A percentile compares a stretch with the other conserved stretches of the same genome.
phyloP scores from a whole-genome alignment of 345 rosid genomes.

The Cardiospermum halicacabum region DNA sequence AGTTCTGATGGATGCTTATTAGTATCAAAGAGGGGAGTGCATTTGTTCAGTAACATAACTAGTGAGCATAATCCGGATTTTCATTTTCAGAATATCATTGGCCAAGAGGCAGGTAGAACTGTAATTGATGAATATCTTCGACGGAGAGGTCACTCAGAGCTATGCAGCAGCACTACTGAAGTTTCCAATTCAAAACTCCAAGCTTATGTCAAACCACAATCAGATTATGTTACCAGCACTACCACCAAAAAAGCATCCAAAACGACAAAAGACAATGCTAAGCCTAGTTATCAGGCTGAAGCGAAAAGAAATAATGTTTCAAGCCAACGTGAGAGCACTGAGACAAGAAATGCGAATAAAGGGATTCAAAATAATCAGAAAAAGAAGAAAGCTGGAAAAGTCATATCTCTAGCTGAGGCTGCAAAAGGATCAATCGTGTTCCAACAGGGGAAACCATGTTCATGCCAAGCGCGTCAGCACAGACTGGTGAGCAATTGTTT shows the following conservation, averaged over 20 bases:
- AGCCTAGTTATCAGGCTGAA: slow-evolving; percentile 31
- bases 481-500: slow-evolving; percentile 83
- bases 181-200: slow-evolving; percentile 51
- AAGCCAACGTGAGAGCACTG: slow-evolving; percentile 20
- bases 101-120: slow-evolving; percentile 60
- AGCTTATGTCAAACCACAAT: slow-evolving; percentile 69
- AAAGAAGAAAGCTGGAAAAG: slow-evolving; percentile 88
- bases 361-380: slow-evolving; percentile 45
- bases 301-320: slow-evolving; percentile 16
- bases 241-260: slow-evolving; percentile 51
- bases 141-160: slow-evolving; percentile 56
- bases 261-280: slow-evolving; percentile 41
- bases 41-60: neutral
- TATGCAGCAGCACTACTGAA: slow-evolving; percentile 26
- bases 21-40: neutral
- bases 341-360: slow-evolving; percentile 24
- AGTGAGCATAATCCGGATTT: slow-evolving; percentile 1
- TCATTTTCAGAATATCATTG: slow-evolving; percentile 62
- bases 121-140: slow-evolving; percentile 73
- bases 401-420: slow-evolving; percentile 86
- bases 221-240: slow-evolving; percentile 32
- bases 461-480: slow-evolving; percentile 88
- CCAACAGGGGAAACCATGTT: slow-evolving; percentile 91
- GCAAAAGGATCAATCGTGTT: slow-evolving; percentile 91
- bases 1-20: neutral